Percentiles rank a stretch among this genome's conserved stretches.
Conservation (phyloP, 441 rosid species). For the Populus hybrid region DNA sequence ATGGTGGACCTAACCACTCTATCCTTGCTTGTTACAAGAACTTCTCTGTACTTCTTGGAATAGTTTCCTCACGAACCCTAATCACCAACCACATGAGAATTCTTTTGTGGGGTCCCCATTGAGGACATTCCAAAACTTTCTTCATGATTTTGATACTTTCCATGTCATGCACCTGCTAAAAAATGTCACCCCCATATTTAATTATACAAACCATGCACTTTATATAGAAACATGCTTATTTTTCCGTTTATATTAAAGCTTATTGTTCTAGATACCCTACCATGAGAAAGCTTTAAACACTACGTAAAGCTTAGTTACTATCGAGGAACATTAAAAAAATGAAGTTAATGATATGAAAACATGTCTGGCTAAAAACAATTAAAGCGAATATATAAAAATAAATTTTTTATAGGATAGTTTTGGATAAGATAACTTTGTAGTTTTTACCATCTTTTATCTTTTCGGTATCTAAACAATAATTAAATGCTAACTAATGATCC, state of each 20-base stretch:
- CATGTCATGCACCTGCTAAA: neutral
- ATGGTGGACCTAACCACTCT: slow-evolving; percentile 8
- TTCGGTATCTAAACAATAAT: no score
- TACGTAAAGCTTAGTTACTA: no score
- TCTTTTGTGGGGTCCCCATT: slow-evolving; percentile 12
- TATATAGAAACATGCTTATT: neutral
- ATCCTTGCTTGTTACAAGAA: neutral
- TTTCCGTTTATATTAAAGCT: neutral
- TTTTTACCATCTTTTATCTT: no score
- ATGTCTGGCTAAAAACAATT: no score
- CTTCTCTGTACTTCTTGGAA: neutral
- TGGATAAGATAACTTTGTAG: no score
- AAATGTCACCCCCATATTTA: neutral
- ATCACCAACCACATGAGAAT: slow-evolving; percentile 20
- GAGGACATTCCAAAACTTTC: neutral
- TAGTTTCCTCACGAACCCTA: slow-evolving; percentile 11
- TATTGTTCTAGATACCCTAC: neutral
- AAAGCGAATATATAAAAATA: no score
- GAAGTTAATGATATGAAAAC: neutral
- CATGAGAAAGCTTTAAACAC: neutral
- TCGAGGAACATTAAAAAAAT: neutral
- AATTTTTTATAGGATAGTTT: no score
- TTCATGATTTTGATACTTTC: slow-evolving; percentile 5
- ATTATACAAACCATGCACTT: neutral
- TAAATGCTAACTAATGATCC: neutral